These are phyloP conservation scores for Lactarius indigo DNA, from an alignment of 768 basidiomycete genomes.

Conservation along the genomic window DNA sequence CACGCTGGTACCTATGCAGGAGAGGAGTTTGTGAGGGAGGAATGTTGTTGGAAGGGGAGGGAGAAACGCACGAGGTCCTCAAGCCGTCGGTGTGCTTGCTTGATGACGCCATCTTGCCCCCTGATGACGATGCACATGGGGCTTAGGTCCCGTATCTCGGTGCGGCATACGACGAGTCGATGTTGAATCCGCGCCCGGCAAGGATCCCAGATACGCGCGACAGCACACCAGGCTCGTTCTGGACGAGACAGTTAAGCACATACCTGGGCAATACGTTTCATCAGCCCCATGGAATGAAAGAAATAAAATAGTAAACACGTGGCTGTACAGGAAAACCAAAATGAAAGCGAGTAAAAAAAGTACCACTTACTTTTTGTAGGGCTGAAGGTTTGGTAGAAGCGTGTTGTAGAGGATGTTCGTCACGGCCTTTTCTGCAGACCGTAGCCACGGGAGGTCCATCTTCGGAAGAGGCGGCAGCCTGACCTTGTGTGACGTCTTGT, in stretches of 20 bases:
- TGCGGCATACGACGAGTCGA: constrained; percentile 97
- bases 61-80: constrained; percentile 83
- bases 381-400: constrained; percentile 84
- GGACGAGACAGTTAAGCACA: constrained; percentile 94
- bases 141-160: constrained; percentile 94
- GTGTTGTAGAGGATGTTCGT: constrained; percentile 98
- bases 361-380: constrained; percentile 80
- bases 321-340: constrained; percentile 16
- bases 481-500: constrained; percentile 68
- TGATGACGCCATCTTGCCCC: constrained; percentile 96
- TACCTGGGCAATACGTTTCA: constrained; percentile 59
- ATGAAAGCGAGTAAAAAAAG: neutral
- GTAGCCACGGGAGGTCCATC: constrained; percentile 77
- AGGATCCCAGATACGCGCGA: constrained; percentile 97
- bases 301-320: constrained; percentile 13
- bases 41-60: neutral
- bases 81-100: constrained; percentile 92
- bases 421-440: constrained; percentile 92
- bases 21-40: neutral
- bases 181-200: constrained; percentile 98
- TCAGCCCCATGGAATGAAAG: neutral
- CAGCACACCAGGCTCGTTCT: constrained; percentile 99
- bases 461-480: constrained; percentile 83
- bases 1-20: constrained; percentile 88
- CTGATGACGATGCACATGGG: constrained; percentile 97